Evolutionary conservation across 306 rosid genomes (phyloP), one percentile per base, ranked within the genome.

Genomic region (Cicer pinnatifidum): DNA sequence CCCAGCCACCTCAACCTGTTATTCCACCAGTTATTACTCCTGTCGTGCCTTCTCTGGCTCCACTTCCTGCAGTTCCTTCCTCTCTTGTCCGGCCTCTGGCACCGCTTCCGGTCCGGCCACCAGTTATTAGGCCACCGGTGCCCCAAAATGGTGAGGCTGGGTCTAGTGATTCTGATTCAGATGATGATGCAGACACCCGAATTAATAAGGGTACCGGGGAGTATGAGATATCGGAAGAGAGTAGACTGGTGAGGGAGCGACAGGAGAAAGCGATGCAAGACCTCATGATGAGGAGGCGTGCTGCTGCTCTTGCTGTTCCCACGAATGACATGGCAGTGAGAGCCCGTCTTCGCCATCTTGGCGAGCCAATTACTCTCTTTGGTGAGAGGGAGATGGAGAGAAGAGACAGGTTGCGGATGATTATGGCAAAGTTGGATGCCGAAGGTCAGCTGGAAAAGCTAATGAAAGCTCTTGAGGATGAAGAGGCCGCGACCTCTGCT

Each of bases 321-420:
- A 94, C 99, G 0, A 94, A 89, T 81, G 96, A 94, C 87, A 87
- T 82, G 88, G 94, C 97, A 15, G 97, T 91, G 75, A 81, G 96
- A 33, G 85, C 95, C 48, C 92, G 97, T 37, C 97, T 94, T 59
- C 92, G 95, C 43, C 88, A 92, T 46, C 99, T 91, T 41, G 90
- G 95, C 1, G 99, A 89, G 58, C 99, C 97, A 7, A 88, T 94
- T 13, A 91, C 99, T 28, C 84, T 87, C 4, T 94, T 94, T 58
- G 99, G 99, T 6, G 99, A 94, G 78, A 85, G 90, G 78, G 99
- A 89, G 81, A 94, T 94, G 99, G 97, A 94, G 80, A 83, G 99
- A 48, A 79, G 97, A 9, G 98, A 94, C 69, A 81, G 96, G 86
- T 62, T 94, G 76, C 75, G 99, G 52, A 84, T 80, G 90, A 87